phyloP scores from a whole-genome alignment of 2,329 filamentous ascomycete species.

The Ophiocordyceps camponoti-leonardi region DNA sequence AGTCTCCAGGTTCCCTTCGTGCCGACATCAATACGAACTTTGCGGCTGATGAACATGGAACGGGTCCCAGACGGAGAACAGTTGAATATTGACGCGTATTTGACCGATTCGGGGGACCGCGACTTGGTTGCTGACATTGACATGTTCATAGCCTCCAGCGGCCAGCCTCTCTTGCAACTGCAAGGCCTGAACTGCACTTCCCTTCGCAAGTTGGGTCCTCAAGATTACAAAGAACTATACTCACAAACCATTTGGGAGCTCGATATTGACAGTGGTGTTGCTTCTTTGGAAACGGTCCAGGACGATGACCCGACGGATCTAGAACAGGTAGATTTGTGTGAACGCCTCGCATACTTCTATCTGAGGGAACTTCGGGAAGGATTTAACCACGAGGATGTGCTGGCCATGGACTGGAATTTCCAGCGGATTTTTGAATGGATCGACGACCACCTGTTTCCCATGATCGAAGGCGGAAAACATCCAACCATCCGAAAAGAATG shows the following conservation, averaged over 20 bases:
- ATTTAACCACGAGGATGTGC: background rate
- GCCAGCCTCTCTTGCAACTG: background rate
- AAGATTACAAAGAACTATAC: background rate
- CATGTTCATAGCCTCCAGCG: background rate
- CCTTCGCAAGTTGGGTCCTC: background rate
- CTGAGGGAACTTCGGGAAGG: background rate
- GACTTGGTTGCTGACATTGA: constrained; percentile 1
- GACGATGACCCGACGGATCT: background rate
- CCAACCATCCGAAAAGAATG: constrained; percentile 1
- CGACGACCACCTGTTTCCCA: background rate
- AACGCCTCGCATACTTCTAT: constrained; percentile 1
- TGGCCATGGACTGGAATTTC: background rate
- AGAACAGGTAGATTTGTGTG: background rate
- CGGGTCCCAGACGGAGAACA: background rate
- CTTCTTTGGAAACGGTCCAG: background rate
- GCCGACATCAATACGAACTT: background rate
- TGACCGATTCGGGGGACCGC: background rate
- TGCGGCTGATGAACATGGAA: background rate
- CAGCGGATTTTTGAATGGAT: background rate
- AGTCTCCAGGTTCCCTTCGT: background rate
- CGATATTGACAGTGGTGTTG: background rate
- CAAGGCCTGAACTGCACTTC: constrained; percentile 1
- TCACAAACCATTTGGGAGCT: background rate
- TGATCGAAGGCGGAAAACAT: background rate
- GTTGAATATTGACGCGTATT: background rate